A percentile compares a stretch with the other conserved stretches of the same genome.
These are phyloP conservation scores for Lophium mytilinum DNA, from an alignment of 495 filamentous ascomycete species.

Conservation along the genomic window DNA sequence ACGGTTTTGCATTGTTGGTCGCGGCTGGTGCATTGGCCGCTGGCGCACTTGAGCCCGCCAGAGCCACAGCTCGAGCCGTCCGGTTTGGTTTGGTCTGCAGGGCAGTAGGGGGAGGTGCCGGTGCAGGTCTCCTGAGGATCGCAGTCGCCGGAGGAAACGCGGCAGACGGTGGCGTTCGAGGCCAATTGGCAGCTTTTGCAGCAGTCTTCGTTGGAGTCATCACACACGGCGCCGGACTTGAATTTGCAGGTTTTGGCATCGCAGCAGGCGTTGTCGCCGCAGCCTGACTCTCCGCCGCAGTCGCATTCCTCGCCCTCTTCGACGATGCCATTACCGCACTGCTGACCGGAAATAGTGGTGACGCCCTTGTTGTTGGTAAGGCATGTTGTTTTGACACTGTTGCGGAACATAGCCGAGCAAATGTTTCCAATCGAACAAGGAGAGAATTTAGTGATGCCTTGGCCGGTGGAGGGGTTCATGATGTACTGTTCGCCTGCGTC, in stretches of 20 bases:
- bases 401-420: constrained; percentile 78
- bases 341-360: constrained; percentile 72
- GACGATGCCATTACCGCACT: constrained; percentile 96
- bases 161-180: constrained; percentile 61
- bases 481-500: constrained; percentile 71
- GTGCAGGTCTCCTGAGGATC: constrained; percentile 78
- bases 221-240: constrained; percentile 65
- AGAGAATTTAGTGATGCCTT: constrained; percentile 69
- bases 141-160: constrained; percentile 66
- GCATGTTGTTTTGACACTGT: constrained; percentile 68
- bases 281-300: constrained; percentile 70
- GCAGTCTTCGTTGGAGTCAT: constrained; percentile 86
- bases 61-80: constrained; percentile 64
- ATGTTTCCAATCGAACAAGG: constrained; percentile 88
- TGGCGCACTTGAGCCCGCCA: constrained; percentile 66
- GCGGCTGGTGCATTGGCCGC: constrained; percentile 90
- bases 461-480: constrained; percentile 86
- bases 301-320: constrained; percentile 93
- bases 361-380: constrained; percentile 76
- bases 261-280: constrained; percentile 72
- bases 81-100: constrained; percentile 55
- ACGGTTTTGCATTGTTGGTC: constrained; percentile 82
- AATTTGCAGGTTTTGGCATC: constrained; percentile 85
- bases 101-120: constrained; percentile 66
- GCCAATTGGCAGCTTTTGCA: constrained; percentile 72